phyloP scores from a whole-genome alignment of 805 yeast species.

The Ogataea trehaloabstinens region DNA sequence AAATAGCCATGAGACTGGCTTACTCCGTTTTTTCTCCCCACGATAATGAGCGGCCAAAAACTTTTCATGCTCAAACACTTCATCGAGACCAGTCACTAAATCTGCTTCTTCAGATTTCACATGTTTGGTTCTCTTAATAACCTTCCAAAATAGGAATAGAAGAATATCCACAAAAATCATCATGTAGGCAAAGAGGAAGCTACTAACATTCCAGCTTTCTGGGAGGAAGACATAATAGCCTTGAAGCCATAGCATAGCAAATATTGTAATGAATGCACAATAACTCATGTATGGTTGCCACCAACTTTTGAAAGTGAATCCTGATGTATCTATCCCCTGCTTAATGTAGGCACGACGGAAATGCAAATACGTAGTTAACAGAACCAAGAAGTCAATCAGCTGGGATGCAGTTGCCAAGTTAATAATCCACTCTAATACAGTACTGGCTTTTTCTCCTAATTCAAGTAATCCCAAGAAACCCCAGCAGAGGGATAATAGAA shows the following conservation, averaged over 20 bases:
- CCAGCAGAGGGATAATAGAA: conserved; percentile 40
- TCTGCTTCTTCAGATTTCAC: conserved; percentile 50
- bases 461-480: conserved; percentile 47
- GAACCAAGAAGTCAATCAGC: conserved; percentile 56
- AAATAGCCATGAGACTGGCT: too few species aligned
- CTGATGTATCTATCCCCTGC: conserved; percentile 47
- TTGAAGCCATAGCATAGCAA: conserved; percentile 54
- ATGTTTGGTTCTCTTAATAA: conserved; percentile 46
- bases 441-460: conserved; percentile 53
- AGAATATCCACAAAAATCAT: conserved; percentile 60
- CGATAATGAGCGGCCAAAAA: too few species aligned
- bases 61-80: conserved; percentile 58
- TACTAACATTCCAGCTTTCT: conserved; percentile 59
- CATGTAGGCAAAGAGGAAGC: conserved; percentile 67
- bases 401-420: conserved; percentile 71
- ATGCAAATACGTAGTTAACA: conserved; percentile 56
- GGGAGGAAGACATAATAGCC: conserved; percentile 73
- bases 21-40: too few species aligned
- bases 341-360: conserved; percentile 58
- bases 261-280: conserved; percentile 44
- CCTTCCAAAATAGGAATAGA: conserved; percentile 52
- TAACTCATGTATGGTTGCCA: conserved; percentile 58
- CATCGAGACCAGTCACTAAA: conserved; percentile 50
- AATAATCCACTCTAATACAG: conserved; percentile 70
- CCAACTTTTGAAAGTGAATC: conserved; percentile 52